Percentiles rank a stretch among this genome's conserved stretches.
phyloP scores from a whole-genome alignment of 495 filamentous ascomycete species.

The Aspergillus diversus region DNA sequence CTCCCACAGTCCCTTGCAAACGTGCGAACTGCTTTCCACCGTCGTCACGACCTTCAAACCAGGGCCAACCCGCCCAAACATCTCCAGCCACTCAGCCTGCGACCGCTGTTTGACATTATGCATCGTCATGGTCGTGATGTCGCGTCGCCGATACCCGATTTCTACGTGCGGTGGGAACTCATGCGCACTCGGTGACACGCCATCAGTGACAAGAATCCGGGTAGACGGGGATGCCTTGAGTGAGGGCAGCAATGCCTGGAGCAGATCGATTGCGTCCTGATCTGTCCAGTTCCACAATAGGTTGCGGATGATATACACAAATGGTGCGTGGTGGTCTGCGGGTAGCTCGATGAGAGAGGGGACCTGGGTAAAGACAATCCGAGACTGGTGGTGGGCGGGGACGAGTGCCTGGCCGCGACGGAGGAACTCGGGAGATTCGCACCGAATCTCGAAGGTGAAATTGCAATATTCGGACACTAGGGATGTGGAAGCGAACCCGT shows the following conservation, averaged over 20 bases:
- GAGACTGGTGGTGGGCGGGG: neutral
- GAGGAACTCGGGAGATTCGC: neutral
- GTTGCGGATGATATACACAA: conserved; percentile 3
- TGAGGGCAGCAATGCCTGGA: neutral
- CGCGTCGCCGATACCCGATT: neutral
- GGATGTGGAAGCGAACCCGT: neutral
- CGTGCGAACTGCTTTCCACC: conserved; percentile 1
- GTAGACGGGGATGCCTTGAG: neutral
- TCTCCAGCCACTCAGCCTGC: neutral
- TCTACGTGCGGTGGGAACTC: neutral
- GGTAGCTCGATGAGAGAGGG: neutral
- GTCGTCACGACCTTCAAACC: neutral
- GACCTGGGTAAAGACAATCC: neutral
- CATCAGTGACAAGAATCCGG: neutral
- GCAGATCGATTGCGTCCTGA: neutral
- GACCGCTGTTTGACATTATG: conserved; percentile 1
- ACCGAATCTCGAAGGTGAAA: neutral
- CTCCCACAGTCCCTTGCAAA: conserved; percentile 3
- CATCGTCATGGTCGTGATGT: conserved; percentile 5
- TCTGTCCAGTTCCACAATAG: conserved; percentile 2
- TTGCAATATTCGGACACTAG: neutral
- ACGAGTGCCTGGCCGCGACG: neutral
- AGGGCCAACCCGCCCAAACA: neutral
- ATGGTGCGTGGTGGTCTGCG: neutral
- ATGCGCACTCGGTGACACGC: neutral